Percentiles rank a stretch among this genome's conserved stretches.
Evolutionary conservation across 202 grass and related monocot genomes (phyloP).

Genomic region (Zizania palustris): DNA sequence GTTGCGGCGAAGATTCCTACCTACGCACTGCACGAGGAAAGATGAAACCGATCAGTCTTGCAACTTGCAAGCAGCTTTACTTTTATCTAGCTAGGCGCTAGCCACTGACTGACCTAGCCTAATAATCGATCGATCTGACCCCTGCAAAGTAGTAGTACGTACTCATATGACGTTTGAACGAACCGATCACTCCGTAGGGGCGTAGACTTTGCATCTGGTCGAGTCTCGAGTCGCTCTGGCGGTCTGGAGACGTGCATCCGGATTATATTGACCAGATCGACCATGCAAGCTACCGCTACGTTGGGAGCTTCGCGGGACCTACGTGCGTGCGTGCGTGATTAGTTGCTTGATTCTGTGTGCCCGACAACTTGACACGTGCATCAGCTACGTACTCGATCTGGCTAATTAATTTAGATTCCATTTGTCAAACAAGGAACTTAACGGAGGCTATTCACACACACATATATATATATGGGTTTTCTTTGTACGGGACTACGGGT

Average conservation of each 20-base stretch:
- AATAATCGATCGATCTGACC: background rate
- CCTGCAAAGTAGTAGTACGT: background rate
- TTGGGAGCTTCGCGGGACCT: background rate
- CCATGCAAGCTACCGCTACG: no score
- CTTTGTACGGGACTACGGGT: no score
- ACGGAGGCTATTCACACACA: no score
- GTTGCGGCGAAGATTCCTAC: no score
- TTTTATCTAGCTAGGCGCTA: no score
- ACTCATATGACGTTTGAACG: background rate
- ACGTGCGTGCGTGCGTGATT: background rate
- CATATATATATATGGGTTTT: no score
- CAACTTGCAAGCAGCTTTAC: no score
- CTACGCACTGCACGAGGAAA: no score
- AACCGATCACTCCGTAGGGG: background rate
- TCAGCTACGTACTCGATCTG: background rate
- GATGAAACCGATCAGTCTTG: no score
- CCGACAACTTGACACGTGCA: background rate
- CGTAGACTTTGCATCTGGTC: background rate
- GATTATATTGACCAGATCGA: background rate
- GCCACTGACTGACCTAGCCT: background rate
- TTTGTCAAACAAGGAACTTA: no score
- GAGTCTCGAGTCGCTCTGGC: background rate
- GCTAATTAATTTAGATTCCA: background rate
- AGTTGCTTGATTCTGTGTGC: background rate
- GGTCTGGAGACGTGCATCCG: background rate